phyloP scores from a whole-genome alignment of 2,329 filamentous ascomycete species.

The Ophiostoma populinum region DNA sequence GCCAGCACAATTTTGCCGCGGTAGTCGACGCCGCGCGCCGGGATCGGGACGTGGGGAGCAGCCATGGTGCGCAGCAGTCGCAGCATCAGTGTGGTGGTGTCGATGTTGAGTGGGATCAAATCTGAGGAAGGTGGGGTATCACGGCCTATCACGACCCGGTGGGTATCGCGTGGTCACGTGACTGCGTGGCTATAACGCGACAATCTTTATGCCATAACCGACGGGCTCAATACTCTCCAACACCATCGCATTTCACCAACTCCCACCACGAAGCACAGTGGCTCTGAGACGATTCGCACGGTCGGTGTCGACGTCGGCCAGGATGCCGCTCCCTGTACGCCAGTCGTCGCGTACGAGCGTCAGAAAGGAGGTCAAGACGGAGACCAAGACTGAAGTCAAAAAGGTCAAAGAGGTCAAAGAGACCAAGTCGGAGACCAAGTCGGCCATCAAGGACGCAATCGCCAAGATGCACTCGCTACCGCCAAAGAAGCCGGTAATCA shows the following conservation, averaged over 20 bases:
- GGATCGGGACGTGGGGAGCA: conserved; percentile 61
- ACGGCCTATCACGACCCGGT: no score
- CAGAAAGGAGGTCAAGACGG: conserved; percentile 12
- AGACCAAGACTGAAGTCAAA: conserved; percentile 9
- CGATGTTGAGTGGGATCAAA: not conserved
- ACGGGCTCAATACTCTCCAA: no score
- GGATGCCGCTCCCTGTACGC: conserved; percentile 8
- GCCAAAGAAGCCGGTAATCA: not conserved
- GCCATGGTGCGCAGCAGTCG: no score
- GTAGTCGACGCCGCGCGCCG: conserved; percentile 79
- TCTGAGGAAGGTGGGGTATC: not conserved
- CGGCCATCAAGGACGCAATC: conserved; percentile 1
- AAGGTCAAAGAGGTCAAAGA: conserved; percentile 3
- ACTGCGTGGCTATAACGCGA: no score
- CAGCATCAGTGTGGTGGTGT: conserved; percentile 1
- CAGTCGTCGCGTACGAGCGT: conserved; percentile 5
- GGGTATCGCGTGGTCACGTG: no score
- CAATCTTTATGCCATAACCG: no score
- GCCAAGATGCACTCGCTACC: not conserved
- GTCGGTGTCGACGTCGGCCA: conserved; percentile 2
- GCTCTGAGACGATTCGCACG: not conserved
- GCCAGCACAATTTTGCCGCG: conserved; percentile 86
- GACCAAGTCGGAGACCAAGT: conserved; percentile 18
- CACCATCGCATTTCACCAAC: no score
- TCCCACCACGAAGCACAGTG: not conserved